Evolutionary conservation across 305 asterid species (phyloP).

Genomic region (Fraxinus nigra): DNA sequence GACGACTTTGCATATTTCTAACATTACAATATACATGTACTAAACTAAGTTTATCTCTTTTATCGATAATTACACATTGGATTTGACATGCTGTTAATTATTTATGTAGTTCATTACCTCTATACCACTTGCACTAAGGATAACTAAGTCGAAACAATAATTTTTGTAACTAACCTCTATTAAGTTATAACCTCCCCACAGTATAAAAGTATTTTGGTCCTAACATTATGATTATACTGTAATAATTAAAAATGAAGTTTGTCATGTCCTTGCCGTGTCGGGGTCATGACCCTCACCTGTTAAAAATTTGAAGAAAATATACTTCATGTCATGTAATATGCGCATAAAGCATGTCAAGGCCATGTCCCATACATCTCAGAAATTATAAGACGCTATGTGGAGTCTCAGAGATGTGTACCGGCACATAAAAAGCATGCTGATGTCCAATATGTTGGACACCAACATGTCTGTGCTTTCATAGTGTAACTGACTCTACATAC

Average conservation of each 20-base stretch:
- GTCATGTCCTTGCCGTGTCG: not conserved
- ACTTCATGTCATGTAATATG: not conserved
- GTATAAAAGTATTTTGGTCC: not conserved
- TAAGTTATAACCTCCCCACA: not conserved
- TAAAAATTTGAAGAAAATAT: not conserved
- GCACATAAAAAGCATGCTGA: not conserved
- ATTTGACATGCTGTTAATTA: not conserved
- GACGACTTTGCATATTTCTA: not conserved
- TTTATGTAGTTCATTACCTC: not conserved
- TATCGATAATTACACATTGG: not conserved
- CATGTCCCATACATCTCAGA: not conserved
- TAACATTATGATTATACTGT: not conserved
- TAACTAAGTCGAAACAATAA: not conserved
- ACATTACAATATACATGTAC: not conserved
- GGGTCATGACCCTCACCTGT: not conserved
- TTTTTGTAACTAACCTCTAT: not conserved
- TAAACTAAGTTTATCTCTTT: not conserved
- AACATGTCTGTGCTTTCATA: not conserved
- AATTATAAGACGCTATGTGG: not conserved
- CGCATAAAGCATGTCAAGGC: not conserved
- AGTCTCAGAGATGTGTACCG: not conserved
- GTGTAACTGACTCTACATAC: not conserved
- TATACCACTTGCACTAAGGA: not conserved
- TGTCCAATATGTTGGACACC: not conserved
- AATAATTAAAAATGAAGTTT: not conserved